Conservation (phyloP, 2,329 filamentous ascomycete genomes). For the Bipolaris bicolor region DNA sequence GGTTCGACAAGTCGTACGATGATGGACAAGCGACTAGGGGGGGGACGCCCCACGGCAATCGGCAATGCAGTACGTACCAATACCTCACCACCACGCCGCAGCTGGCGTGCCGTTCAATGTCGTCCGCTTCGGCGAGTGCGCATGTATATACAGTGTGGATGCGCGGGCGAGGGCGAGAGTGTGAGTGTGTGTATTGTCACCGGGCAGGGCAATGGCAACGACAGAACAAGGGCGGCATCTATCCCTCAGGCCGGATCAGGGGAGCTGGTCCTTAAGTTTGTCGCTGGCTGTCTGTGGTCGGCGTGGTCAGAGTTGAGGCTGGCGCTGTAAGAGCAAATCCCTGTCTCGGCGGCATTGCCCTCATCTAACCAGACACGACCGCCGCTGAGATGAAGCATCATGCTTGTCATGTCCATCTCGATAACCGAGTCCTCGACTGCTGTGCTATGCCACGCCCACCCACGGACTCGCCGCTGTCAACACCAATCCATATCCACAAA, state of each 20-base stretch:
- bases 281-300: not conserved
- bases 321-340: constrained; percentile 1
- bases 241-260: not conserved
- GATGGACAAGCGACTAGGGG: constrained; percentile 6
- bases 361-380: constrained; percentile 2
- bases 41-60: constrained; percentile 2
- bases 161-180: not conserved
- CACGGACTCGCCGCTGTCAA: constrained; percentile 1
- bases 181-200: not conserved
- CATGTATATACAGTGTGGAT: not conserved
- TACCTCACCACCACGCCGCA: not conserved
- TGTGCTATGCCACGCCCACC: not conserved
- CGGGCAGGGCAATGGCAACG: not conserved
- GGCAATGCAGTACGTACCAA: not conserved
- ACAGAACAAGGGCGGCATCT: too few relatives aligned
- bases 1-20: constrained; percentile 20
- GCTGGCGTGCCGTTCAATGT: not conserved
- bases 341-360: constrained; percentile 9
- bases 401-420: not conserved
- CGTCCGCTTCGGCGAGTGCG: not conserved
- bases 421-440: not conserved
- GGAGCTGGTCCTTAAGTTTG: not conserved
- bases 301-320: not conserved
- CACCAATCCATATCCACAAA: not conserved
- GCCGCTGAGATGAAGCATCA: constrained; percentile 1